A percentile compares a stretch with the other conserved stretches of the same genome.
These are phyloP conservation scores for Aspergillus hortae DNA, from an alignment of 2,329 filamentous ascomycete genomes.

Conservation along the genomic window DNA sequence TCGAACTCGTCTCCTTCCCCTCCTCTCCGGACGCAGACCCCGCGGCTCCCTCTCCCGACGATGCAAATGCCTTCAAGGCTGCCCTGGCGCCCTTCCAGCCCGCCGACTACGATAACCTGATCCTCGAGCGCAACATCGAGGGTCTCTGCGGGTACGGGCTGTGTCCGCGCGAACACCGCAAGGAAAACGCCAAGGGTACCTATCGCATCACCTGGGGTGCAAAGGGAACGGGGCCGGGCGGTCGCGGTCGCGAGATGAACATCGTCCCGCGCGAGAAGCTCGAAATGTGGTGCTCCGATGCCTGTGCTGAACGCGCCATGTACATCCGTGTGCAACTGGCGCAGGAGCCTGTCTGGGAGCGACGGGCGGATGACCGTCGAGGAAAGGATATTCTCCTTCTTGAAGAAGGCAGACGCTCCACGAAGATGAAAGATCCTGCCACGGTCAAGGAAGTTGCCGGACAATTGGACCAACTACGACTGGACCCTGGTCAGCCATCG, in stretches of 20 bases:
- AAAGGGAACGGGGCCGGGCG: constrained; percentile 45
- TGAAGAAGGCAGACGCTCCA: constrained; percentile 54
- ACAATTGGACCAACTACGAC: constrained; percentile 17
- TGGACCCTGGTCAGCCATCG: constrained; percentile 10
- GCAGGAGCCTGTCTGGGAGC: constrained; percentile 81
- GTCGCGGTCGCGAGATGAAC: constrained; percentile 52
- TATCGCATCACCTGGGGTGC: constrained; percentile 64
- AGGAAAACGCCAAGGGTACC: constrained; percentile 55
- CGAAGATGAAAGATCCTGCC: constrained; percentile 14
- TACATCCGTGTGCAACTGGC: constrained; percentile 86
- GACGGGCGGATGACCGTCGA: constrained; percentile 51
- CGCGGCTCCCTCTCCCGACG: constrained; percentile 53
- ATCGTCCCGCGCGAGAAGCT: constrained; percentile 70
- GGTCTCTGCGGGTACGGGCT: constrained; percentile 79
- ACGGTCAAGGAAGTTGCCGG: constrained; percentile 25
- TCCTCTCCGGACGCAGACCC: constrained; percentile 50
- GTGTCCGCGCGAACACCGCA: constrained; percentile 64
- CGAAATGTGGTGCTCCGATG: constrained; percentile 82
- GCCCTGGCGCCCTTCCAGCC: constrained; percentile 75
- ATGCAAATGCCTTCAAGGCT: constrained; percentile 62
- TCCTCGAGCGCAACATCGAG: constrained; percentile 84
- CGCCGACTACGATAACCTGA: constrained; percentile 81
- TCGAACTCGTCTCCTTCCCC: constrained; percentile 66
- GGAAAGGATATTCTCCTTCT: constrained; percentile 58
- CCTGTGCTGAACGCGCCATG: constrained; percentile 73